Base-by-base conservation (phyloP, 306 rosid genomes). In the Delonix regia region DNA sequence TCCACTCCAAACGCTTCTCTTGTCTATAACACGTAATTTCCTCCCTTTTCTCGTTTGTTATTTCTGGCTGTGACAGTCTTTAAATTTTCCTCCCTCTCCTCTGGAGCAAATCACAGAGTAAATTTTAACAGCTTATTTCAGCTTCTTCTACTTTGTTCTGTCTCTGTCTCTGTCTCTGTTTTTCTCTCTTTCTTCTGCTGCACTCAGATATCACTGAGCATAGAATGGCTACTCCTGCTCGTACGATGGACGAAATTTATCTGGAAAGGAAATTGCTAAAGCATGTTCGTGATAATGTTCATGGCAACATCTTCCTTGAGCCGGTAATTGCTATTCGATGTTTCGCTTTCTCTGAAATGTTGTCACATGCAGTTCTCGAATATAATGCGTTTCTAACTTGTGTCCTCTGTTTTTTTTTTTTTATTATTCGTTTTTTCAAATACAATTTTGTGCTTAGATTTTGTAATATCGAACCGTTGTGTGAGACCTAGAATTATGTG, bases 271-370 rank as follows among this genome's bases (percentile, higher is more conserved):
- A 60, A 21, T 47, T 59, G 14, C 55, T 83, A 59, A 91, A 91
- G 86, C 92, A 83, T 49, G 85, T 91, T 39, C 90, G 69, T 47
- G 97, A 91, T 51, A 91, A 91, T 71, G 92, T 91, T 51, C 97
- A 89, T 45, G 94, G 94, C 55, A 86, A 85, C 83, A 85, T 91
- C 74, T 83, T 71, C 59, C 94, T 91, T n/a, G 97, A 91, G 42
- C 92, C 88, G 81, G 97, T 89, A 53, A 48, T 51, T 21, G 36
- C 38, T 80, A 48, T 87, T 52, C 67, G 39, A 11, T 8, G 39
- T 69, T 21, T 80, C 62, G 4, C 2, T 62, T 49, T 57, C 73
- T 16, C 62, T 14, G 39, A 38, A 21, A 44, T 34, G 70, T 38
- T 42, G n/a, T 38, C 47, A 30, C 13, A 10, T 1, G 16, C 10